Conservation (phyloP, 2,329 filamentous ascomycete species). For the Stemphylium lycopersici region DNA sequence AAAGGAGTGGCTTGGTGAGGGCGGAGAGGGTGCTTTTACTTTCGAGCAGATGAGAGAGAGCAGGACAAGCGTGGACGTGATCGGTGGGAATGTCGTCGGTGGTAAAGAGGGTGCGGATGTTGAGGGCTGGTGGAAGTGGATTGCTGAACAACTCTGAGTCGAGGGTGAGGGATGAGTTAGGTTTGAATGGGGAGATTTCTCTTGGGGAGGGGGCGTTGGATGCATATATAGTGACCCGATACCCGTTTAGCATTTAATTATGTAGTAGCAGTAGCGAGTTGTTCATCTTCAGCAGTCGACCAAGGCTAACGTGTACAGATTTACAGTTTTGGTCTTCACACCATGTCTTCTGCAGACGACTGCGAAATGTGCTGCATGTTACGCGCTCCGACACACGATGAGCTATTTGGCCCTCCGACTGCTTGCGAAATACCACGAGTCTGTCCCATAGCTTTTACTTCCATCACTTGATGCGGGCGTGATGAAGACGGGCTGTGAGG, state of each 20-base stretch:
- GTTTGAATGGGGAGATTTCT: neutral
- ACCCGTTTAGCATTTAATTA: too few relatives aligned
- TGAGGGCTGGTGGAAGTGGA: conserved; percentile 89
- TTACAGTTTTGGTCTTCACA: too few relatives aligned
- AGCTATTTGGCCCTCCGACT: too few relatives aligned
- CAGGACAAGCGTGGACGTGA: conserved; percentile 76
- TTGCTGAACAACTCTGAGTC: conserved; percentile 72
- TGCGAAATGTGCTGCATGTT: too few relatives aligned
- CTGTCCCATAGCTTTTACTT: too few relatives aligned
- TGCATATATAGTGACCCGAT: neutral
- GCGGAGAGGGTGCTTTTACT: conserved; percentile 75
- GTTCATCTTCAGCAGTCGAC: too few relatives aligned
- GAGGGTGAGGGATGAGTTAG: neutral
- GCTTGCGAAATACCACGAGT: too few relatives aligned
- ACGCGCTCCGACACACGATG: too few relatives aligned
- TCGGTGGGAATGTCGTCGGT: conserved; percentile 71
- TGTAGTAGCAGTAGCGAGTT: too few relatives aligned
- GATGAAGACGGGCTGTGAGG: neutral
- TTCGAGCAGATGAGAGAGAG: conserved; percentile 86
- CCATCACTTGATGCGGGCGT: too few relatives aligned
- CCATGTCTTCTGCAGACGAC: too few relatives aligned
- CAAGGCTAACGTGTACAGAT: too few relatives aligned
- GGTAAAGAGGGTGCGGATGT: conserved; percentile 70
- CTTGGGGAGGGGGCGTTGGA: neutral
- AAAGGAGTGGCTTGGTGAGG: conserved; percentile 78